A percentile compares a stretch with the other conserved stretches of the same genome.
phyloP scores from a whole-genome alignment of 257 asterid genomes.

The Fraxinus cuspidata region DNA sequence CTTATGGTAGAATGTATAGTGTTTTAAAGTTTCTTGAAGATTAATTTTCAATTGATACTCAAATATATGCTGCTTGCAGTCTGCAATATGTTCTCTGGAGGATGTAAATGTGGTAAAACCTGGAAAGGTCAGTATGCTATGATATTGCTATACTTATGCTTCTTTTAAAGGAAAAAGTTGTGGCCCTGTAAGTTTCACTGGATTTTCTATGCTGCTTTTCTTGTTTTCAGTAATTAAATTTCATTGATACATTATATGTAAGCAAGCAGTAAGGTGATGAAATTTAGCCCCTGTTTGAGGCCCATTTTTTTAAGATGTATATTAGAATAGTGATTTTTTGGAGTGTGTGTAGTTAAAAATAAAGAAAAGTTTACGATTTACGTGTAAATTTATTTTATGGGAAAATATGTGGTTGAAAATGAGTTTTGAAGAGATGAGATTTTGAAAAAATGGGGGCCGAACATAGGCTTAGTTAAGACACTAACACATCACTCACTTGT shows the following conservation, averaged over 20 bases:
- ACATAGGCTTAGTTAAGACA: background rate
- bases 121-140: constrained; percentile 68
- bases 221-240: background rate
- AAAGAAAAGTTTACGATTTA: too few relatives aligned
- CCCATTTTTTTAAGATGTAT: too few relatives aligned
- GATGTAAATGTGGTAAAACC: constrained; percentile 62
- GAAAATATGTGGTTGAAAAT: too few relatives aligned
- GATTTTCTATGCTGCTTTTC: background rate
- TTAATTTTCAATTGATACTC: constrained; percentile 14
- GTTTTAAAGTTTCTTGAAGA: constrained; percentile 13
- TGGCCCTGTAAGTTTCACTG: background rate
- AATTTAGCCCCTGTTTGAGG: too few relatives aligned
- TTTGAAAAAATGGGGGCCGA: too few relatives aligned
- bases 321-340: too few relatives aligned
- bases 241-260: background rate
- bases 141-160: constrained; percentile 20
- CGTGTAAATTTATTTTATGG: too few relatives aligned
- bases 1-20: background rate
- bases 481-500: background rate
- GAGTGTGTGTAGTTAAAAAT: too few relatives aligned
- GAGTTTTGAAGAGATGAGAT: too few relatives aligned
- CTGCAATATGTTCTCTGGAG: constrained; percentile 89
- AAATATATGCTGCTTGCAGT: constrained; percentile 57
- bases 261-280: background rate
- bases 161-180: background rate